Evolutionary conservation across 129 eudicot genomes (phyloP), one percentile per base, ranked within the genome.

Genomic region (Chrysanthemum seticuspe): DNA sequence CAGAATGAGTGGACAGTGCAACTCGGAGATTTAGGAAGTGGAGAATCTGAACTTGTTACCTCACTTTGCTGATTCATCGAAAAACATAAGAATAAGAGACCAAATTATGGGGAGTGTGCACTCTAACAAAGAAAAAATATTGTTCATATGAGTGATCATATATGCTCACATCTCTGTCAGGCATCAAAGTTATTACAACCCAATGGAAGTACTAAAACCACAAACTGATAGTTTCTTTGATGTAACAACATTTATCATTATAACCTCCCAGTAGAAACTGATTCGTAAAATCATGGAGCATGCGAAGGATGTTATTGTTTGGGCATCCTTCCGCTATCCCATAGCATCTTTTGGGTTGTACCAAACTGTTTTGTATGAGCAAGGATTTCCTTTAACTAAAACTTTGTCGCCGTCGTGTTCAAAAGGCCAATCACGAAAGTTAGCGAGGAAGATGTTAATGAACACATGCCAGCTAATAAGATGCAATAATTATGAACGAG

Each of bases 361-460:
- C 91, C 96, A 18, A 78, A 84, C 9, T 60, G 84, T 50, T 64
- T 83, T 69, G 86, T 89, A 53, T 25, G 87, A 75, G 75, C 88
- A 77, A 48, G 98, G 98, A 71, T 84, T 86, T 79, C 97, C 98
- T 70, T 87, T 86, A 55, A 80, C 82, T 63, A 94, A 74, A 70
- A 89, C 81, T 78, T 86, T 90, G 55, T 96, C 90, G 53, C 98
- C 98, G 88, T 86, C 97, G 97, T 94, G 82, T 82, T 80, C 58
- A 80, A 29, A 76, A 11, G 34, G 52, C 15, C 40, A 36, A 52
- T 59, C 73, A 18, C 53, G 59, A 5, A 48, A 75, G 54, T 47
- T 54, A 80, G 59, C 25, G 12, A 40, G 40, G 45, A 60, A 61
- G 9, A 60, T 65, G 40, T 47, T 10, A 57, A 25, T 36, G 10